phyloP scores from a whole-genome alignment of 1,284 basidiomycete genomes.

The Sporisorium scitamineum region DNA sequence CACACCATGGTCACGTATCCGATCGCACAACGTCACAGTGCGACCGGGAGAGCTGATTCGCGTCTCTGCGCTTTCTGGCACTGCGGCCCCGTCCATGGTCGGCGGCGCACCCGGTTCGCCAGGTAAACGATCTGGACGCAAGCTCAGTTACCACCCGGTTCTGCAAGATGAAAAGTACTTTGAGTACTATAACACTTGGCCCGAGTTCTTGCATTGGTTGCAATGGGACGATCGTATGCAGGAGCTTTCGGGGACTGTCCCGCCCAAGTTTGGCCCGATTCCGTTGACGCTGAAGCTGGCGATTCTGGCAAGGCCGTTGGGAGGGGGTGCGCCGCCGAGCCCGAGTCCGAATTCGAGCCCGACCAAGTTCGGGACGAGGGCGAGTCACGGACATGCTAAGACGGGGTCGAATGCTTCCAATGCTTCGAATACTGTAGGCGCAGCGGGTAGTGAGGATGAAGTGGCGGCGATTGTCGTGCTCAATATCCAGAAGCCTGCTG shows the following conservation, averaged over 20 bases:
- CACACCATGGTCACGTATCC: slow-evolving; percentile 31
- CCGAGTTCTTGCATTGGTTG: slow-evolving; percentile 64
- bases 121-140: slow-evolving; percentile 53
- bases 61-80: slow-evolving; percentile 48
- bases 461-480: slow-evolving; percentile 46
- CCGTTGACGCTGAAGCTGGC: slow-evolving; percentile 43
- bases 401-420: slow-evolving; percentile 23
- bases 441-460: slow-evolving; percentile 36
- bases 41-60: slow-evolving; percentile 49
- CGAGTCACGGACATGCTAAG: slow-evolving; percentile 20
- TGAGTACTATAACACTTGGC: slow-evolving; percentile 59
- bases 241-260: slow-evolving; percentile 60
- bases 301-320: slow-evolving; percentile 29
- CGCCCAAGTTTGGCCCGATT: slow-evolving; percentile 45
- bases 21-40: slow-evolving; percentile 25
- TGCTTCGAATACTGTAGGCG: slow-evolving; percentile 9
- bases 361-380: slow-evolving; percentile 19
- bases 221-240: slow-evolving; percentile 56
- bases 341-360: slow-evolving; percentile 32
- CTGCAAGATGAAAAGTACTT: slow-evolving; percentile 58
- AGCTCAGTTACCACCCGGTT: slow-evolving; percentile 51
- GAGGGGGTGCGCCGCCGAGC: slow-evolving; percentile 27
- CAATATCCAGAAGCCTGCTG: slow-evolving; percentile 27
- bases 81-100: slow-evolving; percentile 51
- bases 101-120: slow-evolving; percentile 60